phyloP scores from a whole-genome alignment of 2,329 filamentous ascomycete genomes.

The Epicoccum sorghinum region DNA sequence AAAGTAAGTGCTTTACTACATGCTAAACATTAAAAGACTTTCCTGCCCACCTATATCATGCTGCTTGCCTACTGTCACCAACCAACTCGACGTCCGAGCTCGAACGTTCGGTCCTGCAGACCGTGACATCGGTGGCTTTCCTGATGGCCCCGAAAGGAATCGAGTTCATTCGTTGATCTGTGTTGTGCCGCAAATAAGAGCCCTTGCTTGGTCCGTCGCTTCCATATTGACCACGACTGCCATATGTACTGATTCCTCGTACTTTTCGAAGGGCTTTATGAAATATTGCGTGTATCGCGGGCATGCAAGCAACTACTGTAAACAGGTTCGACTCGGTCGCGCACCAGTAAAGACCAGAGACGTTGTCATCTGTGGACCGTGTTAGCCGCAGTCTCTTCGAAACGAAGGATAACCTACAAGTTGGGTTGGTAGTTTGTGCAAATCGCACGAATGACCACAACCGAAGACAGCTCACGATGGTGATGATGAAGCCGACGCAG shows the following conservation, averaged over 20 bases:
- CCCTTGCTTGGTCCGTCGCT: constrained; percentile 21
- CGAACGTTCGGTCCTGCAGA: constrained; percentile 24
- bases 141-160: constrained; percentile 29
- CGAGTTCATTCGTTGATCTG: constrained; percentile 19
- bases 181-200: constrained; percentile 24
- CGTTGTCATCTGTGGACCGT: constrained; percentile 29
- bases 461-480: constrained; percentile 31
- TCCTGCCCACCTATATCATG: no score
- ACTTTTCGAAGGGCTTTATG: constrained; percentile 20
- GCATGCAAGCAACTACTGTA: constrained; percentile 37
- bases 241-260: constrained; percentile 20
- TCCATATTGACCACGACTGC: constrained; percentile 21
- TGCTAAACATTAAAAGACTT: no score
- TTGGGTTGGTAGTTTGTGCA: constrained; percentile 27
- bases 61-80: background rate
- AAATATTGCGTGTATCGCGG: constrained; percentile 30
- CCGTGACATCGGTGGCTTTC: constrained; percentile 30
- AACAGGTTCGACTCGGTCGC: constrained; percentile 35
- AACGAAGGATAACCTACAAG: constrained; percentile 21
- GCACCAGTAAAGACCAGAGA: constrained; percentile 34
- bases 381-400: no score
- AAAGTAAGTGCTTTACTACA: no score
- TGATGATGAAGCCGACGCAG: constrained; percentile 35
- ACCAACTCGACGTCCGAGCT: constrained; percentile 32
- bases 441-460: constrained; percentile 30